Percentiles rank a stretch among this genome's conserved stretches.
Conservation (phyloP, 345 rosid species). For the Gossypium herbaceum region DNA sequence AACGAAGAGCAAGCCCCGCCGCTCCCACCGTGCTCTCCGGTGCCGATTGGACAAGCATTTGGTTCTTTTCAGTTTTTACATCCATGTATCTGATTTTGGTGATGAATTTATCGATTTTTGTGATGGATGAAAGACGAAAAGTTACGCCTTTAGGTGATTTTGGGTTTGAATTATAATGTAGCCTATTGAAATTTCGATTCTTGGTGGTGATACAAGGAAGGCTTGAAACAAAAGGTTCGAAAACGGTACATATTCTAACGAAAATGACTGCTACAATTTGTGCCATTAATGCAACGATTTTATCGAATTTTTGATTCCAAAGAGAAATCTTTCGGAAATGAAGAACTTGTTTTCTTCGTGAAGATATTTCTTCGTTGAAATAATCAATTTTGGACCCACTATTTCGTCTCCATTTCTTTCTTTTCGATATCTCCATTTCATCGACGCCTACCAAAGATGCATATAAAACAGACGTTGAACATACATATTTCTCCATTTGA, state of each 20-base stretch:
- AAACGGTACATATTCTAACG: constrained; percentile 34
- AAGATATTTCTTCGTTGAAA: constrained; percentile 31
- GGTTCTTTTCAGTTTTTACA: neutral
- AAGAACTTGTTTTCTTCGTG: constrained; percentile 29
- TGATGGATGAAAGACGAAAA: neutral
- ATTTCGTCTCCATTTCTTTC: constrained; percentile 26
- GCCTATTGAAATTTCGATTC: neutral
- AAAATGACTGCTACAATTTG: constrained; percentile 24
- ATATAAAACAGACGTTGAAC: constrained; percentile 28
- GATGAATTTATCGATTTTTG: neutral
- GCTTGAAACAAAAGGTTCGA: constrained; percentile 25
- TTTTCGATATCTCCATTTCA: constrained; percentile 35
- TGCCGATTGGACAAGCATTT: constrained; percentile 17
- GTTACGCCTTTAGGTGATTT: neutral
- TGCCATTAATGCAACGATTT: constrained; percentile 31
- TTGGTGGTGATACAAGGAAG: constrained; percentile 17
- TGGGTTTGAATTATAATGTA: neutral
- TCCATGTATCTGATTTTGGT: neutral
- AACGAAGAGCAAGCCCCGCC: constrained; percentile 43
- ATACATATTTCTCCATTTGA: constrained; percentile 38
- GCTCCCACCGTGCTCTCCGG: constrained; percentile 37
- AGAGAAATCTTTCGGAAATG: constrained; percentile 36
- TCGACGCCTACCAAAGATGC: constrained; percentile 21
- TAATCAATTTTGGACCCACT: neutral
- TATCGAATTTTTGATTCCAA: constrained; percentile 42